phyloP scores from a whole-genome alignment of 352 stramenopile genomes.

The Peronosclerospora sorghi region DNA sequence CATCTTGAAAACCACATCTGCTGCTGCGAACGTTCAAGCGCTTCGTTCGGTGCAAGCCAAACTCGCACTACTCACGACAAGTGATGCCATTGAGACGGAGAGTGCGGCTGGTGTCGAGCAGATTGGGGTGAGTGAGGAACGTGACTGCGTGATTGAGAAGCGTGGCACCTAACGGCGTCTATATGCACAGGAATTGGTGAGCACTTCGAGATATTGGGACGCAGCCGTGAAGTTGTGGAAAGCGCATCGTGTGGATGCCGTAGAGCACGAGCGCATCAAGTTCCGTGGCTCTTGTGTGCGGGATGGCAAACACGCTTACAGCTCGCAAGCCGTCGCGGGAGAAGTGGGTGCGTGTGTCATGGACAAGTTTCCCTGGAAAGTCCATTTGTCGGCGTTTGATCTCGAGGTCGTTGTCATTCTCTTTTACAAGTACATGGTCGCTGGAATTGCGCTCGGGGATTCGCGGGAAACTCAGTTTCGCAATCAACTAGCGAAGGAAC shows the following conservation, averaged over 20 bases:
- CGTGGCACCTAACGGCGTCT: too few species aligned
- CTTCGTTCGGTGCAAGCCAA: constrained; percentile 49
- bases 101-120: constrained; percentile 33
- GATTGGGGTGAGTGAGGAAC: constrained; percentile 39
- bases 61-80: constrained; percentile 46
- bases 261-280: constrained; percentile 20
- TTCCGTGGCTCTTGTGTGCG: constrained; percentile 74
- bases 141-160: too few species aligned
- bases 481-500: constrained; percentile 61
- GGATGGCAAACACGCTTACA: constrained; percentile 64
- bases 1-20: constrained; percentile 45
- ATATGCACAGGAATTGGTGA: constrained; percentile 38
- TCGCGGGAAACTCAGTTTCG: constrained; percentile 46
- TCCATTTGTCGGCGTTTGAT: constrained; percentile 54
- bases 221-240: constrained; percentile 49
- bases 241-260: constrained; percentile 17
- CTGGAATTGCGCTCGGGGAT: constrained; percentile 52
- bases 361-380: constrained; percentile 48
- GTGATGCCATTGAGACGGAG: constrained; percentile 46
- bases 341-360: constrained; percentile 47
- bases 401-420: constrained; percentile 68
- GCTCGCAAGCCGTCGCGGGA: constrained; percentile 48
- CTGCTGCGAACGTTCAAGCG: constrained; percentile 32
- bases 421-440: constrained; percentile 58
- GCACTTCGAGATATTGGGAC: constrained; percentile 41